A percentile compares a stretch with the other conserved stretches of the same genome.
phyloP scores from a whole-genome alignment of 768 basidiomycete genomes.

The Mycena rosella region DNA sequence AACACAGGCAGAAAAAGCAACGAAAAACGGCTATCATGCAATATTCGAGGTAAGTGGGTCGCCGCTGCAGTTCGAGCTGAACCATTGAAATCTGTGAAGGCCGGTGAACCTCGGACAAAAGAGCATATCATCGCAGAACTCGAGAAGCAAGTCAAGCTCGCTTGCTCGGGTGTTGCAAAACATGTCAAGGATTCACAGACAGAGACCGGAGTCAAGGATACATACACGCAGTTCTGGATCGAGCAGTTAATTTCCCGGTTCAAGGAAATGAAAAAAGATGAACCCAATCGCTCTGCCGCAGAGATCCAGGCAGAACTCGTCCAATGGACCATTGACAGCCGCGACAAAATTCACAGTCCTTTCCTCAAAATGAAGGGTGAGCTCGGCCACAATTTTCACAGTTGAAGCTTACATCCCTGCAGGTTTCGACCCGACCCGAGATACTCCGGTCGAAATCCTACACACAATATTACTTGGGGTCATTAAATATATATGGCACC shows the following conservation, averaged over 20 bases:
- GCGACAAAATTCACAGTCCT: slow-evolving; percentile 44
- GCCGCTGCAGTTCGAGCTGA: neutral
- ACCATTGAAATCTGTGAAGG: neutral
- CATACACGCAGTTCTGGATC: slow-evolving; percentile 54
- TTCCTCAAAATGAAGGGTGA: slow-evolving; percentile 47
- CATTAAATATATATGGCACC: neutral
- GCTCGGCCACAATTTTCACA: too few species aligned
- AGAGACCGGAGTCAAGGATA: slow-evolving; percentile 54
- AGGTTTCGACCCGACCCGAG: too few species aligned
- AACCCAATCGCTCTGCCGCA: slow-evolving; percentile 29
- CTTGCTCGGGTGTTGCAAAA: slow-evolving; percentile 48
- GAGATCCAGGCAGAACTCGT: slow-evolving; percentile 44
- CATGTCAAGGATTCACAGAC: slow-evolving; percentile 46
- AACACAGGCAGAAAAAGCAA: slow-evolving; percentile 45
- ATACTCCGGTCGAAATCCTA: neutral
- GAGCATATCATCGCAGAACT: slow-evolving; percentile 39
- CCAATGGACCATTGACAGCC: slow-evolving; percentile 44
- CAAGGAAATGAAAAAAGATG: slow-evolving; percentile 34
- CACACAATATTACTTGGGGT: neutral
- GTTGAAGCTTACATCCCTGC: too few species aligned
- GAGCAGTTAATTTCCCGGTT: slow-evolving; percentile 44
- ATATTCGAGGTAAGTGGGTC: slow-evolving; percentile 45
- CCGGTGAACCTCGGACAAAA: slow-evolving; percentile 35
- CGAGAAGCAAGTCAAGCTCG: slow-evolving; percentile 46
- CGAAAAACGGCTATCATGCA: slow-evolving; percentile 49